These are phyloP conservation scores for Apiospora sp. DNA, from an alignment of 2,329 filamentous ascomycete species.

Conservation along the genomic window DNA sequence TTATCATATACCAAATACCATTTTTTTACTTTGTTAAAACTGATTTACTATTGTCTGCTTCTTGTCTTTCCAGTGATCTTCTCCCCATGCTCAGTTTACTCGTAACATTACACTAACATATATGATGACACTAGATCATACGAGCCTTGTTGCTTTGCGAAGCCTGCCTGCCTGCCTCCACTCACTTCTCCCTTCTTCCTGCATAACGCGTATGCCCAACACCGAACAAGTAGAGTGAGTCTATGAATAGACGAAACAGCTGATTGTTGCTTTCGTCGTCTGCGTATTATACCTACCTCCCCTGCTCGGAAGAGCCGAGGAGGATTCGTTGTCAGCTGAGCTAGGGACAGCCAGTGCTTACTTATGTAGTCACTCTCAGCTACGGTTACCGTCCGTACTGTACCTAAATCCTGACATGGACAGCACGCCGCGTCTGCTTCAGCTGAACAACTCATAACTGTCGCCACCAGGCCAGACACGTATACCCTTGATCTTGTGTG, in stretches of 20 bases:
- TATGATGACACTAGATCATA: too few relatives aligned
- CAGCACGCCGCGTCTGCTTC: too few relatives aligned
- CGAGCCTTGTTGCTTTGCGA: neutral
- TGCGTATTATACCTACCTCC: too few relatives aligned
- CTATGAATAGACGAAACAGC: neutral
- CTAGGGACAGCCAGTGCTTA: too few relatives aligned
- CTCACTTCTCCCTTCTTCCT: neutral
- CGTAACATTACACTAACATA: neutral
- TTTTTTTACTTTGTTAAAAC: neutral
- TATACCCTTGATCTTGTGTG: neutral
- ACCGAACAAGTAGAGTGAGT: neutral
- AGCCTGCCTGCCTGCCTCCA: neutral
- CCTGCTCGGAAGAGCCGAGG: too few relatives aligned
- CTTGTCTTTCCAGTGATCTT: neutral
- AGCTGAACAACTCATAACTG: too few relatives aligned
- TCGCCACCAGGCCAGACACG: too few relatives aligned
- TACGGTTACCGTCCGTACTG: too few relatives aligned
- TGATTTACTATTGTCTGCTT: neutral
- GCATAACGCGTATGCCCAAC: neutral
- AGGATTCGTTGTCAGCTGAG: too few relatives aligned
- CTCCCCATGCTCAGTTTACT: neutral
- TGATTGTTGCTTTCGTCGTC: neutral
- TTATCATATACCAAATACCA: neutral
- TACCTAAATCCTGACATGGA: too few relatives aligned
- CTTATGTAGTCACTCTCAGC: too few relatives aligned